Base-by-base conservation (phyloP, 2,329 filamentous ascomycete genomes). In the Colletotrichum neosansevieriae region DNA sequence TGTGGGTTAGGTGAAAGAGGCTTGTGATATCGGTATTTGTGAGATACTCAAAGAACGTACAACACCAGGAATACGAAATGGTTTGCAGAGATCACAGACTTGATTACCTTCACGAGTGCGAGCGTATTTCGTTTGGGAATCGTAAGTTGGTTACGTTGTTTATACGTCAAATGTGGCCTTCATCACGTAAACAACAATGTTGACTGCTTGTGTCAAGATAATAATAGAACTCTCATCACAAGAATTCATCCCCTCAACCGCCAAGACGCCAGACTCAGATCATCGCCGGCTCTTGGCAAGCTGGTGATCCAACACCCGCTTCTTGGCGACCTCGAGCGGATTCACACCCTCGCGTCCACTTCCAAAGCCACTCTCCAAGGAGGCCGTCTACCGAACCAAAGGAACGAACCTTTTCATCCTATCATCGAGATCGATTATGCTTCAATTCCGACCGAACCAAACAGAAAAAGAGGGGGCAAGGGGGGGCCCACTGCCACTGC, bases 371-470 rank as follows among this genome's bases (percentile, higher is more conserved):
- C 24, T 13, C 58, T 29, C 0, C 0, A 15, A 29, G 36, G 10
- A 32, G 21, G 19, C 29, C 29, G 29, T 7, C 13, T 21, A 59
- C 58, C 63, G 58, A 40, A 45, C 32, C n/a, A 5, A 24, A 40
- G 63, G 58, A 24, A 40, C 57, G 58, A 61, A 62, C 57, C 49
- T 60, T 58, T 67, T 63, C 63, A 24, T 67, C 63, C 34, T 57
- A 57, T 62, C 7, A 51, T 44, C 13, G 36, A 44, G 17, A 24
- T 61, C n/a, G 59, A 62, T 45, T 54, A 54, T 53, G 36, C 58
- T 61, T 61, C 58, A 54, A 45, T 45, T 29, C 49, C 13, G n/a
- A 21, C 9, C 7, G 13, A 17, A 45, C 59, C n/a, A 34, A 36
- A 42, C 63, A 54, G 12, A 45, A 21, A 32, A 34, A 15, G 10